These are phyloP conservation scores for Corinectria fuckeliana DNA, from an alignment of 2,329 filamentous ascomycete genomes.

Conservation along the genomic window DNA sequence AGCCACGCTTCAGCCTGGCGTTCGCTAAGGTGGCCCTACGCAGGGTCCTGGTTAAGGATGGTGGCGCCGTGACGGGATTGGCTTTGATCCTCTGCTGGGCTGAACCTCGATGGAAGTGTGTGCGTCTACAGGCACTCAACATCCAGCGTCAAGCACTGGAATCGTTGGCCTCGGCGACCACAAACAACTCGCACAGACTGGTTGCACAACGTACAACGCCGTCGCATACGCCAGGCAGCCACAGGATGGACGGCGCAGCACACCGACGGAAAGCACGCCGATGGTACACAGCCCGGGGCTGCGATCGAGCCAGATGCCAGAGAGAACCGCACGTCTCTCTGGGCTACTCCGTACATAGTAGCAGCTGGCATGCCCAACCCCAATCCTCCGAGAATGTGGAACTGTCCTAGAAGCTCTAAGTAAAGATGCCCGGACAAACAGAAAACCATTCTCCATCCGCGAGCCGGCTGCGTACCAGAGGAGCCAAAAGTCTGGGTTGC, in stretches of 20 bases:
- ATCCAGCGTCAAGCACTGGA: neutral
- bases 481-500: conserved; percentile 1
- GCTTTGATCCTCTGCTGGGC: conserved; percentile 2
- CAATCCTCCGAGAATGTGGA: conserved; percentile 1
- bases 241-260: conserved; percentile 4
- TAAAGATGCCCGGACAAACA: too few relatives aligned
- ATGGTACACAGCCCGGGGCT: neutral
- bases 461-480: neutral
- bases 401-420: neutral
- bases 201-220: neutral
- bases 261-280: neutral
- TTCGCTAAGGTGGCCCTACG: conserved; percentile 11
- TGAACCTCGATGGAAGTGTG: conserved; percentile 4
- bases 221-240: neutral
- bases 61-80: conserved; percentile 13
- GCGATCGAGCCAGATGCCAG: neutral
- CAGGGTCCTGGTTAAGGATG: conserved; percentile 2
- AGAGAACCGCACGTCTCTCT: too few relatives aligned
- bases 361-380: neutral
- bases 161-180: neutral
- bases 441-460: conserved; percentile 3
- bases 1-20: conserved; percentile 8
- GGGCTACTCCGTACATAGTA: neutral
- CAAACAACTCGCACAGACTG: conserved; percentile 1
- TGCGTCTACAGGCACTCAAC: neutral